A percentile compares a stretch with the other conserved stretches of the same genome.
Evolutionary conservation across 1,284 basidiomycete species (phyloP).

Genomic region (Boletus albobrunnescens): DNA sequence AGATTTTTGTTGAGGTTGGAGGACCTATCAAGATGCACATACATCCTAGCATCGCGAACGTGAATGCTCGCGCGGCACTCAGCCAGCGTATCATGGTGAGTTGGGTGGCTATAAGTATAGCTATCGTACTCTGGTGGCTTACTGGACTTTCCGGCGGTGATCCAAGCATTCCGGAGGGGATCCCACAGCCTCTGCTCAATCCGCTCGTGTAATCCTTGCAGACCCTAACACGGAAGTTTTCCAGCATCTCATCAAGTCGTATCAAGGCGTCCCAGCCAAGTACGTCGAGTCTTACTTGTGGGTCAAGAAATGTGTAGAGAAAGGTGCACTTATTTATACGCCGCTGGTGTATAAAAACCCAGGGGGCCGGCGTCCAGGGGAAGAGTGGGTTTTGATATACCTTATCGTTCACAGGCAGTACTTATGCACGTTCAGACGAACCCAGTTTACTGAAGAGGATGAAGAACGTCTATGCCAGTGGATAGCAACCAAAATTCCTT

Average conservation of each 20-base stretch:
- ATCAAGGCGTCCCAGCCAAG: slow-evolving; percentile 61
- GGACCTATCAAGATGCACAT: slow-evolving; percentile 69
- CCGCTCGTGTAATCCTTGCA: slow-evolving; percentile 69
- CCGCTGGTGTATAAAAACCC: slow-evolving; percentile 76
- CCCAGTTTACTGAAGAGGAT: slow-evolving; percentile 68
- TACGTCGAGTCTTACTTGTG: slow-evolving; percentile 75
- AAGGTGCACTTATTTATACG: slow-evolving; percentile 57
- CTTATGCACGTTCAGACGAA: slow-evolving; percentile 47
- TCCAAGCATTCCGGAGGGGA: slow-evolving; percentile 72
- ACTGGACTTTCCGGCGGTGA: background rate
- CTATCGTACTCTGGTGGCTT: background rate
- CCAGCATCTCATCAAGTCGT: slow-evolving; percentile 61
- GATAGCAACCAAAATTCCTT: slow-evolving; percentile 76
- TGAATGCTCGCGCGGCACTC: slow-evolving; percentile 60
- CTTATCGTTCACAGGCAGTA: background rate
- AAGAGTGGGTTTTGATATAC: slow-evolving; percentile 54
- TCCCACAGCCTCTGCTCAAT: slow-evolving; percentile 58
- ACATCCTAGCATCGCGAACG: slow-evolving; percentile 70
- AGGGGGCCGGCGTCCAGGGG: slow-evolving; percentile 71
- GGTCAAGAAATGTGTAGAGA: slow-evolving; percentile 76
- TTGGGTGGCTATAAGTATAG: slow-evolving; percentile 6
- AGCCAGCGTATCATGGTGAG: slow-evolving; percentile 65
- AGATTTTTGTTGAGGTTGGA: slow-evolving; percentile 65
- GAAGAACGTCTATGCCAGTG: slow-evolving; percentile 67
- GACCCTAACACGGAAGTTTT: slow-evolving; percentile 73